Conservation (phyloP, 805 yeast genomes). For the Suhomyces pyralidae region DNA sequence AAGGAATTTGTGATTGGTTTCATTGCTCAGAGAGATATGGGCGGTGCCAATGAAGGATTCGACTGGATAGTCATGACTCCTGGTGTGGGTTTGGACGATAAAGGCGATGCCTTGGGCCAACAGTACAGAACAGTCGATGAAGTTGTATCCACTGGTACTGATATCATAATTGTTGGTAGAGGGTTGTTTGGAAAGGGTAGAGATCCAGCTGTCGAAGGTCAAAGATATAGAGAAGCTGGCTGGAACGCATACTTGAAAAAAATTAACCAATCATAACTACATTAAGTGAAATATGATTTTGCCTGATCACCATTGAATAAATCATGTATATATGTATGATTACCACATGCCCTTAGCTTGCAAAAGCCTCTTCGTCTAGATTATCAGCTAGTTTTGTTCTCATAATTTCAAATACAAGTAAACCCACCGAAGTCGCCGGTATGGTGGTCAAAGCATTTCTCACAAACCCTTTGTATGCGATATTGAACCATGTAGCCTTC, state of each 20-base stretch:
- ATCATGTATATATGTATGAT: not conserved
- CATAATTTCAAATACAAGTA: constrained; percentile 80
- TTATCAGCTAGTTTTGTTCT: constrained; percentile 45
- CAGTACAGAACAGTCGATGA: constrained; percentile 91
- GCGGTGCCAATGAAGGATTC: constrained; percentile 76
- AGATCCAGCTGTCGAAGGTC: constrained; percentile 83
- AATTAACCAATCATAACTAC: constrained; percentile 1
- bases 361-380: constrained; percentile 21
- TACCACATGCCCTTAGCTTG: not conserved
- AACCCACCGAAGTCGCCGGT: constrained; percentile 87
- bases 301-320: not conserved
- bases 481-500: constrained; percentile 53
- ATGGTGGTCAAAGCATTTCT: constrained; percentile 70
- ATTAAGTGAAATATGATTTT: not conserved
- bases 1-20: constrained; percentile 92
- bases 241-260: constrained; percentile 81
- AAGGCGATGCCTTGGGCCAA: constrained; percentile 93
- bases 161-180: constrained; percentile 96
- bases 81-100: constrained; percentile 96
- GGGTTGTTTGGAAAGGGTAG: constrained; percentile 94
- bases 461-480: constrained; percentile 77
- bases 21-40: constrained; percentile 89
- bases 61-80: constrained; percentile 98
- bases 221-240: constrained; percentile 87
- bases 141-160: constrained; percentile 84